A percentile compares a stretch with the other conserved stretches of the same genome.
These are phyloP conservation scores for Gastroboletus turbinatus DNA, from an alignment of 1,284 basidiomycete species.

Conservation along the genomic window DNA sequence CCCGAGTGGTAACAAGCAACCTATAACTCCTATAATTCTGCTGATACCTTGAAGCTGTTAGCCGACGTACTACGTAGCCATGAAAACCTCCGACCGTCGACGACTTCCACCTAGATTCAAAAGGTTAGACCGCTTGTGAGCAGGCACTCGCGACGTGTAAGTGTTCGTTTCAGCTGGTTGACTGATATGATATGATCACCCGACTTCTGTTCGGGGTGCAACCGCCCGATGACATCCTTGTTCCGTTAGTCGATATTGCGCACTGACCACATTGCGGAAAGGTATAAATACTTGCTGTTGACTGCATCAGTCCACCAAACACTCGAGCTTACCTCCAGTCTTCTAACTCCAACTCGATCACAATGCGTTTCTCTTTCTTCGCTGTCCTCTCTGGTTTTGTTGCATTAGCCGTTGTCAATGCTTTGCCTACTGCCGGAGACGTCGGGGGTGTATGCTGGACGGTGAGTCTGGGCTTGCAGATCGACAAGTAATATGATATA, in stretches of 20 bases:
- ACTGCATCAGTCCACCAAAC: not conserved
- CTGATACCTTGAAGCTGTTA: too few relatives aligned
- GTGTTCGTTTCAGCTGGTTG: not conserved
- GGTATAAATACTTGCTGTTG: not conserved
- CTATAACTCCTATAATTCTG: too few relatives aligned
- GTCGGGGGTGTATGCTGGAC: too few relatives aligned
- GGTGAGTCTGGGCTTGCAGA: not conserved
- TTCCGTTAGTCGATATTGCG: not conserved
- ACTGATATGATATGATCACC: not conserved
- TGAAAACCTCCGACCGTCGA: not conserved
- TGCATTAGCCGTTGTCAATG: not conserved
- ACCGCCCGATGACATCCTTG: not conserved
- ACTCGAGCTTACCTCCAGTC: not conserved
- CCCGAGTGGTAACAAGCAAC: too few relatives aligned
- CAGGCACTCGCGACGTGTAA: not conserved
- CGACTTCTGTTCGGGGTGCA: not conserved
- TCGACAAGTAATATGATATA: not conserved
- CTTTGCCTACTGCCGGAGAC: too few relatives aligned
- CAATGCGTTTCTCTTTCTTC: conserved; percentile 2
- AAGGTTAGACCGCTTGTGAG: not conserved
- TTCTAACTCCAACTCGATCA: not conserved
- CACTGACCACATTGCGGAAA: not conserved
- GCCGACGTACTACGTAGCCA: too few relatives aligned
- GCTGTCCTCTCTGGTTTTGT: not conserved
- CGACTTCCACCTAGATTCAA: not conserved